A percentile compares a stretch with the other conserved stretches of the same genome.
Evolutionary conservation across 805 yeast genomes (phyloP).

Genomic region (Naumovozyma baii): DNA sequence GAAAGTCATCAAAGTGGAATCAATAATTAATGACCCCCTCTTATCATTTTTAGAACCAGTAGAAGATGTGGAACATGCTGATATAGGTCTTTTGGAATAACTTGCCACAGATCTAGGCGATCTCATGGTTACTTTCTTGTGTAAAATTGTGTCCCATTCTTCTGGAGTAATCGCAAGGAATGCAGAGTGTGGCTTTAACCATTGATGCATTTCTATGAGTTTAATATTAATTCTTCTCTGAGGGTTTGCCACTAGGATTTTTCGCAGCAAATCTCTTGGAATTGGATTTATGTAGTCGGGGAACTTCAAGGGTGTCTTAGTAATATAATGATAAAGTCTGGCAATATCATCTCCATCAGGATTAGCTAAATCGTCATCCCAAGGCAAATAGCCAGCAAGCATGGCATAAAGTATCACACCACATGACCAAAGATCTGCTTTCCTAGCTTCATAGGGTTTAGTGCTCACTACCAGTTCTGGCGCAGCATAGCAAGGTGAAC

Average conservation of each 20-base stretch:
- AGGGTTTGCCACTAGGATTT: constrained; percentile 78
- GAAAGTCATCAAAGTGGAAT: constrained; percentile 33
- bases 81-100: constrained; percentile 17
- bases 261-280: constrained; percentile 83
- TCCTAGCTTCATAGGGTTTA: constrained; percentile 84
- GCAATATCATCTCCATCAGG: constrained; percentile 94
- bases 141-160: constrained; percentile 68
- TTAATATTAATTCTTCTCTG: constrained; percentile 57
- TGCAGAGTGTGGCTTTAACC: constrained; percentile 79
- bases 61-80: constrained; percentile 31
- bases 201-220: constrained; percentile 71
- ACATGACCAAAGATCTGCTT: constrained; percentile 94
- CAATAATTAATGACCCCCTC: constrained; percentile 29
- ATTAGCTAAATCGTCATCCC: constrained; percentile 93
- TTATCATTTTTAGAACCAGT: constrained; percentile 33
- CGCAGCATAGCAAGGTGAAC: constrained; percentile 97
- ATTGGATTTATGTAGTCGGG: constrained; percentile 88
- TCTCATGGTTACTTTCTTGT: constrained; percentile 5
- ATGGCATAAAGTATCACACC: constrained; percentile 94
- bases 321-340: constrained; percentile 80
- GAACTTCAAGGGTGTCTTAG: constrained; percentile 83
- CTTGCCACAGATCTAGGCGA: constrained; percentile 5
- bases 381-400: constrained; percentile 94
- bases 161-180: constrained; percentile 77
- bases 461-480: constrained; percentile 91